Conservation (phyloP, 345 rosid genomes). For the Eucalyptus caleyi region DNA sequence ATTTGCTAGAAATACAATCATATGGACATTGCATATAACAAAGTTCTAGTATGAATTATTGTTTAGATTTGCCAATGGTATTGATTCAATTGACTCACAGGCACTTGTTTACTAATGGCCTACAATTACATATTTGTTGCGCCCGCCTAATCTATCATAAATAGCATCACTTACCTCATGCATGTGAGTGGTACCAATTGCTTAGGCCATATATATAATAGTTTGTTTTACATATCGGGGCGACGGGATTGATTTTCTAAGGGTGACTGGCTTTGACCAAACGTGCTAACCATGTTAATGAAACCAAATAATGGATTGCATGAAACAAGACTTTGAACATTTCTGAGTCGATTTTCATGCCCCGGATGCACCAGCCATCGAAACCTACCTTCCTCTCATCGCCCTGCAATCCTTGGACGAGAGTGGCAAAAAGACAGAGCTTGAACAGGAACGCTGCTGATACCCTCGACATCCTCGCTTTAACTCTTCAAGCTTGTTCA, state of each 20-base stretch:
- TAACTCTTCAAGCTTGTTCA: not conserved
- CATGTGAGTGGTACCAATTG: not conserved
- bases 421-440: not conserved
- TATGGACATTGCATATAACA: not conserved
- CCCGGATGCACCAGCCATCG: not conserved
- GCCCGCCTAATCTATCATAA: not conserved
- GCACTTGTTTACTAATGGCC: not conserved
- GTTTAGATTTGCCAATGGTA: not conserved
- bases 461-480: not conserved
- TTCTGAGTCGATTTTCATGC: not conserved
- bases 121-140: not conserved
- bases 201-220: not conserved
- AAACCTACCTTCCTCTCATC: constrained; percentile 18
- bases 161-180: not conserved
- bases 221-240: not conserved
- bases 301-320: not conserved
- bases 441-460: not conserved
- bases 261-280: not conserved
- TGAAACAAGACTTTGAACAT: not conserved
- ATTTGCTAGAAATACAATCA: not conserved
- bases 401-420: not conserved
- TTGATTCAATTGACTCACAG: not conserved
- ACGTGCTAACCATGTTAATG: not conserved
- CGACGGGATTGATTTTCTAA: not conserved
- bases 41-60: not conserved